phyloP scores from a whole-genome alignment of 208 protist genomes.

The Trypanosoma platydactyli region DNA sequence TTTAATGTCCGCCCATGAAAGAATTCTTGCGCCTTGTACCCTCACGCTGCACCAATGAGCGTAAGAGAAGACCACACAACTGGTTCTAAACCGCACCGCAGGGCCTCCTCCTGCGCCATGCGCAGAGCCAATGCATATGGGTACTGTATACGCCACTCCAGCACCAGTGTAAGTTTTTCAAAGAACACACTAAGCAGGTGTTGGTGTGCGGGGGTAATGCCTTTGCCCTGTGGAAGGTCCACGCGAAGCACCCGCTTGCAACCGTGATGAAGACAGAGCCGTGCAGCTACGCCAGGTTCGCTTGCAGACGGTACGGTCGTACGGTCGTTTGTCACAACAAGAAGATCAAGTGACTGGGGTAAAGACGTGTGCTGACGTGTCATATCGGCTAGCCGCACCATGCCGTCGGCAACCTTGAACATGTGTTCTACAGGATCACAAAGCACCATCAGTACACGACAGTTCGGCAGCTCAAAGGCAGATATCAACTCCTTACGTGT shows the following conservation, averaged over 20 bases:
- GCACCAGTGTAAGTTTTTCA: slow-evolving; percentile 39
- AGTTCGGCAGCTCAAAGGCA: slow-evolving; percentile 42
- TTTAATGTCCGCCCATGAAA: not conserved
- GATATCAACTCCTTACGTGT: slow-evolving; percentile 82
- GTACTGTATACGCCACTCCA: slow-evolving; percentile 45
- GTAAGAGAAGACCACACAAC: slow-evolving; percentile 75
- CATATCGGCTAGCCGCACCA: slow-evolving; percentile 36
- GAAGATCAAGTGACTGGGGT: slow-evolving; percentile 40
- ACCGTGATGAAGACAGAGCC: slow-evolving; percentile 63
- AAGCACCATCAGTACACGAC: slow-evolving; percentile 59
- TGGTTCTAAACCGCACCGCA: slow-evolving; percentile 31
- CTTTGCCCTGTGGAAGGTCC: slow-evolving; percentile 40
- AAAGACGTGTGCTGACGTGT: slow-evolving; percentile 10
- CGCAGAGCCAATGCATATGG: slow-evolving; percentile 82
- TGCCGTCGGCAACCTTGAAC: slow-evolving; percentile 70
- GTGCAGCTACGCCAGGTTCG: slow-evolving; percentile 46
- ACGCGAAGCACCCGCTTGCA: slow-evolving; percentile 74
- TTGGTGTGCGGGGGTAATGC: slow-evolving; percentile 48
- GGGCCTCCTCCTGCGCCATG: slow-evolving; percentile 47
- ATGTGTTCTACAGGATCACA: slow-evolving; percentile 39
- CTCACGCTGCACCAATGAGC: slow-evolving; percentile 67
- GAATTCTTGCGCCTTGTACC: not conserved
- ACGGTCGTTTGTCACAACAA: slow-evolving; percentile 61
- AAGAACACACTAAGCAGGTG: slow-evolving; percentile 63
- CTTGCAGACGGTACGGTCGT: slow-evolving; percentile 31